phyloP scores from a whole-genome alignment of 2,329 filamentous ascomycete species.

The Capronia americana region DNA sequence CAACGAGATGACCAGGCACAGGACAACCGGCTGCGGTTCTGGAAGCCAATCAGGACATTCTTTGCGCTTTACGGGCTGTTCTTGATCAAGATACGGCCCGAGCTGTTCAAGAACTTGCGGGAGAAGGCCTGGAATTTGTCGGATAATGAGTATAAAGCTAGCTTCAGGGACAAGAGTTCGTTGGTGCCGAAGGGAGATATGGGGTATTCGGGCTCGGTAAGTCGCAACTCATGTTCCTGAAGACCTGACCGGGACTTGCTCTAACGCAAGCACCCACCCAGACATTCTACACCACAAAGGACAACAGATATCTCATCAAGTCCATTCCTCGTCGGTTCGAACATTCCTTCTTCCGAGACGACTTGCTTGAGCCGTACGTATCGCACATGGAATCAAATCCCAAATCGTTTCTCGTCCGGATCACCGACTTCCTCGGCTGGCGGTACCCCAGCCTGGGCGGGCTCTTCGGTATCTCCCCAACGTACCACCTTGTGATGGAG shows the following conservation, averaged over 20 bases:
- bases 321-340: conserved; percentile 73
- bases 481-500: conserved; percentile 79
- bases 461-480: conserved; percentile 65
- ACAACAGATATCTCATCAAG: conserved; percentile 73
- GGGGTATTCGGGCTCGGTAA: conserved; percentile 71
- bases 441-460: conserved; percentile 63
- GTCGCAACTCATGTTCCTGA: too few relatives aligned
- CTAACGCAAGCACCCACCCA: conserved; percentile 20
- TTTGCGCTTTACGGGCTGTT: conserved; percentile 61
- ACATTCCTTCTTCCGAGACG: conserved; percentile 71
- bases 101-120: conserved; percentile 60
- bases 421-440: conserved; percentile 68
- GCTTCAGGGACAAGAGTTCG: conserved; percentile 55
- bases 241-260: background rate
- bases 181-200: conserved; percentile 69
- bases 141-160: conserved; percentile 61
- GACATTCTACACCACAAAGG: conserved; percentile 72
- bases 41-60: conserved; percentile 49
- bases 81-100: conserved; percentile 55
- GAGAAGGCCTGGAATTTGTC: conserved; percentile 60
- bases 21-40: conserved; percentile 45
- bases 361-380: conserved; percentile 69
- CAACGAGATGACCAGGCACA: conserved; percentile 34
- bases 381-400: conserved; percentile 67
- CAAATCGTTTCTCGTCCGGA: conserved; percentile 70